Evolutionary conservation across 805 yeast genomes (phyloP), one percentile per base, ranked within the genome.

Genomic region (Ogataea degrootiae): DNA sequence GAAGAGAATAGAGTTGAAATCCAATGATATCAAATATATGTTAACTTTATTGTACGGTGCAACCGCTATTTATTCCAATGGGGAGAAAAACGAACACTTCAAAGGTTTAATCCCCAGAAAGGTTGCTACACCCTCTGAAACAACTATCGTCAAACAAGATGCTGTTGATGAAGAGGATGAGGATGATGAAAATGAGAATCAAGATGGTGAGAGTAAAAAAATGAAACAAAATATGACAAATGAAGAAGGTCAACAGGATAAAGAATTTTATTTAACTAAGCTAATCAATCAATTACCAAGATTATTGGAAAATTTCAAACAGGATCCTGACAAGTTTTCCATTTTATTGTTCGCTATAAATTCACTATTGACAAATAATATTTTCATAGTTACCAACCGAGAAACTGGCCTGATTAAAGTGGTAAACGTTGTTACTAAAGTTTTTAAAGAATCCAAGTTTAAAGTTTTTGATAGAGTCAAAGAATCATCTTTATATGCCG

Each of bases 41-140:
- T 53, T 79, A 21, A 60, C 67, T 11, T 60, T 77, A 35, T 54
- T 79, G 1, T 54, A 65, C 41, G 83, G 83, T 1, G 57, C 73
- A 1, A 46, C 58, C 4, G 46, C 57, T 37, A 62, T 73, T 7
- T 62, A 64, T 35, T 41, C 60, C 8, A 61, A 56, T 34, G 70
- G 63, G 7, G 48, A 49, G 5, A 34, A 46, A 2, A 57, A 53
- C 38, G 46, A 44, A 19, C 56, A 57, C 34, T 48, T 50, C 41
- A 55, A 47, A 33, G 38, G 44, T 3, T 35, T 62, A 23, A 51
- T 60, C 31, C 54, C 59, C 3, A 54, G 49, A n/a, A 14, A 41
- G 26, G 34, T 44, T 15, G 45, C 40, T 37, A 54, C 15, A 49
- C 39, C 37, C 11, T 9, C 31, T 26, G 11, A 26, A 26, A 11